A percentile compares a stretch with the other conserved stretches of the same genome.
These are phyloP conservation scores for Cutaneotrichosporon sp. DNA, from an alignment of 1,284 basidiomycete species.

Conservation along the genomic window DNA sequence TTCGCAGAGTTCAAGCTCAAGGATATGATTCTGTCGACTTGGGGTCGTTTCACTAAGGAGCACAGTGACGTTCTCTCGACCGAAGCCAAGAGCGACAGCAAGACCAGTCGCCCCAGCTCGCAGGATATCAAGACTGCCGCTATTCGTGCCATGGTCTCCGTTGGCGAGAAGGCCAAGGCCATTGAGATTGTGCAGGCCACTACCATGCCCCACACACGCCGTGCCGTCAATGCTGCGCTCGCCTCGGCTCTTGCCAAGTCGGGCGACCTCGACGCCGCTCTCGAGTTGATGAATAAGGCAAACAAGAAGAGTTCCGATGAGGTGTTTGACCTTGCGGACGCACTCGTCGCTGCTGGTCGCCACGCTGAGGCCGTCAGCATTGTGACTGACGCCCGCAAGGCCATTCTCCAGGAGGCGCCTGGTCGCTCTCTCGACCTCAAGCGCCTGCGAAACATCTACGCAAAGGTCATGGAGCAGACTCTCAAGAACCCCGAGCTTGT, in stretches of 20 bases:
- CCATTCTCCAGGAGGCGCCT: background rate
- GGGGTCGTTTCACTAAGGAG: background rate
- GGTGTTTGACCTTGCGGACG: slow-evolving; percentile 34
- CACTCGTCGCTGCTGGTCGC: slow-evolving; percentile 53
- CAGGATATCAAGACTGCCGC: background rate
- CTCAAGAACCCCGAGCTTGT: slow-evolving; percentile 55
- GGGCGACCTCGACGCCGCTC: slow-evolving; percentile 61
- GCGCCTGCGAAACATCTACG: background rate
- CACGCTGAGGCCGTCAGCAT: slow-evolving; percentile 47
- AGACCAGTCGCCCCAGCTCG: background rate
- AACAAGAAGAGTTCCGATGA: background rate
- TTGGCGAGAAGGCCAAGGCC: slow-evolving; percentile 60
- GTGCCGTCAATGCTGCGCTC: too few relatives aligned
- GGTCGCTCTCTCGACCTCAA: background rate
- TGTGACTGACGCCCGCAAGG: background rate
- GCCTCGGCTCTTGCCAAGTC: slow-evolving; percentile 62
- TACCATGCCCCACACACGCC: too few relatives aligned
- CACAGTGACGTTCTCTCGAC: background rate
- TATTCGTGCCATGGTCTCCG: slow-evolving; percentile 58
- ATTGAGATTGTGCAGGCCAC: slow-evolving; percentile 57
- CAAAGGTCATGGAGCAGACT: slow-evolving; percentile 46
- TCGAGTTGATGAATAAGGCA: slow-evolving; percentile 60
- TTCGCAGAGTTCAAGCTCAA: slow-evolving; percentile 11
- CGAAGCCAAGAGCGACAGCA: background rate
- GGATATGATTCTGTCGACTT: background rate